These are phyloP conservation scores for Ophiostoma sp. DNA, from an alignment of 2,329 filamentous ascomycete species.

Conservation along the genomic window DNA sequence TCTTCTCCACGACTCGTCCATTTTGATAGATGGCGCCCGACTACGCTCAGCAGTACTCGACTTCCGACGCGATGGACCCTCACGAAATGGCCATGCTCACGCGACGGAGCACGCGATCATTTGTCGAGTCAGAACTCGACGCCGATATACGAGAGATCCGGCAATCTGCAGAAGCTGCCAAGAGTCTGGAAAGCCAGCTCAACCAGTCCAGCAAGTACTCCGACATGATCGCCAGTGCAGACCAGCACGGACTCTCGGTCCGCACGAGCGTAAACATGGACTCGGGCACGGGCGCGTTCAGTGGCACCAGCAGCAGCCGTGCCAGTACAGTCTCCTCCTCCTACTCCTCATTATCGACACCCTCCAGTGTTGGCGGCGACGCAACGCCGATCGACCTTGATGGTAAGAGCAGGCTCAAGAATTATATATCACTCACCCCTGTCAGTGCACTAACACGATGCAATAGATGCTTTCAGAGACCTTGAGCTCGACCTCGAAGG, in stretches of 20 bases:
- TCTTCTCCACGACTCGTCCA: neutral
- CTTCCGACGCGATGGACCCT: neutral
- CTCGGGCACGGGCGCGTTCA: neutral
- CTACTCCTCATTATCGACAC: constrained; percentile 21
- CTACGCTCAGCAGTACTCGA: neutral
- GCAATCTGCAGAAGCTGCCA: constrained; percentile 1
- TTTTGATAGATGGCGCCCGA: neutral
- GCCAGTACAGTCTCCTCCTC: constrained; percentile 25
- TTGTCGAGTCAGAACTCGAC: constrained; percentile 29
- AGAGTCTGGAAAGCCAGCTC: constrained; percentile 1
- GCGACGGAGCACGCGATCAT: constrained; percentile 29
- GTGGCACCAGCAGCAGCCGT: constrained; percentile 24
- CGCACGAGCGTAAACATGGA: constrained; percentile 9
- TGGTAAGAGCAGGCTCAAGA: neutral
- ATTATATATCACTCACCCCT: no score
- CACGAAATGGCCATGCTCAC: constrained; percentile 26
- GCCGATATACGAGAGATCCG: constrained; percentile 25
- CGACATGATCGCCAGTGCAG: neutral
- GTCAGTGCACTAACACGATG: neutral
- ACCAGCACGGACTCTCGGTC: neutral
- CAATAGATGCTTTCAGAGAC: constrained; percentile 2
- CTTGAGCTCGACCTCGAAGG: neutral
- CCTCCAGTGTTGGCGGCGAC: neutral
- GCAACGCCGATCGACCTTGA: neutral
- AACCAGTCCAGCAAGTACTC: neutral